Percentiles rank a stretch among this genome's conserved stretches.
These are phyloP conservation scores for Wallacemonas sp. DNA, from an alignment of 208 protist species.

Conservation along the genomic window DNA sequence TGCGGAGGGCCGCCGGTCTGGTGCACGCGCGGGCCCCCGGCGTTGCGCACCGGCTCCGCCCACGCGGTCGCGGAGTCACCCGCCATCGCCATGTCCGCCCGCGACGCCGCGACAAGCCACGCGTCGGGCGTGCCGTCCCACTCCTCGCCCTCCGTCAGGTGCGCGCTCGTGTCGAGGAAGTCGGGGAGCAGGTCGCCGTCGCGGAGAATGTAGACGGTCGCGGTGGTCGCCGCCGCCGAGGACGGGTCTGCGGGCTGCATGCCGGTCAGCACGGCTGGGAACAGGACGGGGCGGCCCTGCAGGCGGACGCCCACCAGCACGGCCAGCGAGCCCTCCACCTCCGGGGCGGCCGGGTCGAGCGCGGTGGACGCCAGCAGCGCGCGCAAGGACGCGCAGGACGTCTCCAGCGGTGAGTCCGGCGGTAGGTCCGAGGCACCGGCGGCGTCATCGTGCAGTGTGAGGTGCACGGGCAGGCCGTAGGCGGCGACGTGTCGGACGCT, in stretches of 20 bases:
- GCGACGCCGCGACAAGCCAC: conserved; percentile 37
- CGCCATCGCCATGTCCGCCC: conserved; percentile 2
- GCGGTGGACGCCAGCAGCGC: conserved; percentile 1
- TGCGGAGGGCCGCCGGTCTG: neutral
- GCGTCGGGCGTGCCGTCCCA: conserved; percentile 41
- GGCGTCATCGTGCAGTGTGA: conserved; percentile 25
- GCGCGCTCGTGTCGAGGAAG: conserved; percentile 57
- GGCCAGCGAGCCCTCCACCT: conserved; percentile 43
- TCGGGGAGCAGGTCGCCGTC: conserved; percentile 77
- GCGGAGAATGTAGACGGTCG: conserved; percentile 53
- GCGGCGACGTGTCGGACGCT: conserved; percentile 62
- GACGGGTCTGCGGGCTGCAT: neutral
- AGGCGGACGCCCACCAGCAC: conserved; percentile 53
- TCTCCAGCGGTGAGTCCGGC: too few relatives aligned
- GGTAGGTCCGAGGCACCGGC: neutral
- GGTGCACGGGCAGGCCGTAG: conserved; percentile 65
- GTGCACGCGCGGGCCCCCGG: neutral
- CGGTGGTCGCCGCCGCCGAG: conserved; percentile 16
- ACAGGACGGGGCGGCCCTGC: conserved; percentile 43
- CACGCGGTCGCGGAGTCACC: conserved; percentile 14
- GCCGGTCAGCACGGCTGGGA: conserved; percentile 61
- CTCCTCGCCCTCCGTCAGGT: conserved; percentile 25
- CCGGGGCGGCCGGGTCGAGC: conserved; percentile 8
- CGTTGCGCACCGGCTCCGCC: neutral
- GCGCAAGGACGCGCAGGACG: conserved; percentile 23